Conservation (phyloP, 2,329 filamentous ascomycete species). For the Hypomyces rosellus region DNA sequence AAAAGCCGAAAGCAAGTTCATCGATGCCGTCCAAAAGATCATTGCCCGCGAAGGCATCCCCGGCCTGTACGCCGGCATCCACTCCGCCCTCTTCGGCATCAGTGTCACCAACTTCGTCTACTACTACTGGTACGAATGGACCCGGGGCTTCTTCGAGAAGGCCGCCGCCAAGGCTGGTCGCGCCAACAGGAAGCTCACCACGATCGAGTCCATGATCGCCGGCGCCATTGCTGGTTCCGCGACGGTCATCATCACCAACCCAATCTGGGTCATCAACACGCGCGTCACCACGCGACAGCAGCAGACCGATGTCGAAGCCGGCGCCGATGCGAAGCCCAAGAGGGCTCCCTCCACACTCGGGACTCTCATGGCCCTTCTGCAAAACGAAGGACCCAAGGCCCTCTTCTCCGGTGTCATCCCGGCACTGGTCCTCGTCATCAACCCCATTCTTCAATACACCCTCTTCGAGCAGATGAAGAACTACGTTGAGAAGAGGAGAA, state of each 20-base stretch:
- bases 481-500: slow-evolving; percentile 62
- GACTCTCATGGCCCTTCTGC: slow-evolving; percentile 73
- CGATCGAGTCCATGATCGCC: slow-evolving; percentile 88
- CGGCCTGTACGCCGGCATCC: slow-evolving; percentile 87
- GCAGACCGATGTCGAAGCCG: slow-evolving; percentile 37
- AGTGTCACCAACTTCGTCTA: slow-evolving; percentile 99
- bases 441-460: slow-evolving; percentile 97
- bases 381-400: slow-evolving; percentile 74
- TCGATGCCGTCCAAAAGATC: slow-evolving; percentile 77
- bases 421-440: slow-evolving; percentile 89
- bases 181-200: slow-evolving; percentile 75
- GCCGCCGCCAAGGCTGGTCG: slow-evolving; percentile 69
- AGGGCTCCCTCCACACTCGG: slow-evolving; percentile 68
- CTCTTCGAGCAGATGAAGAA: slow-evolving; percentile 99
- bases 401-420: slow-evolving; percentile 91
- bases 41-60: slow-evolving; percentile 83
- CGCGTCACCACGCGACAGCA: slow-evolving; percentile 88
- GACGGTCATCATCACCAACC: slow-evolving; percentile 93
- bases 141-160: slow-evolving; percentile 75
- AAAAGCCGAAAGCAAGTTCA: slow-evolving; percentile 77
- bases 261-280: slow-evolving; percentile 99
- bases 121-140: slow-evolving; percentile 99
- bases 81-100: slow-evolving; percentile 94
- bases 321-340: slow-evolving; percentile 26
- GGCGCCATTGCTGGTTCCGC: slow-evolving; percentile 90